These are phyloP conservation scores for Collybia mongolica DNA, from an alignment of 768 basidiomycete genomes.

Conservation along the genomic window DNA sequence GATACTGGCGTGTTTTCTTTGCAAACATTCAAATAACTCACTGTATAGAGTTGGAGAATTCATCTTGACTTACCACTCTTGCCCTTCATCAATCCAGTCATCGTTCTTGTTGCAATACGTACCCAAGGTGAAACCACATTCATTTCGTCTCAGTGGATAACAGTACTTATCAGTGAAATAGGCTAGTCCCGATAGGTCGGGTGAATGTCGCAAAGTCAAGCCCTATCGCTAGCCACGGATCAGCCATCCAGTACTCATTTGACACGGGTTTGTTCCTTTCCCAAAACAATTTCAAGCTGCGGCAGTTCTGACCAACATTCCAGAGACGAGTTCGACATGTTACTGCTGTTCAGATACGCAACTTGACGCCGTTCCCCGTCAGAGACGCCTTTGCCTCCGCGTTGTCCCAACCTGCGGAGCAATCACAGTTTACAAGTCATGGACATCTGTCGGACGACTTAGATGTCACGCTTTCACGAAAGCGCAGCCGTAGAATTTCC, in stretches of 20 bases:
- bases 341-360: constrained; percentile 69
- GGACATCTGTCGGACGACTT: constrained; percentile 70
- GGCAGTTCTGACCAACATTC: constrained; percentile 2
- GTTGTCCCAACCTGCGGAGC: constrained; percentile 62
- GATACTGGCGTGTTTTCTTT: no score
- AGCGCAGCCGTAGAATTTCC: constrained; percentile 61
- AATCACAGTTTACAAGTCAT: constrained; percentile 54
- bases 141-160: no score
- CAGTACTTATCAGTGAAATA: no score
- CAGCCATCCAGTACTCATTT: constrained; percentile 1
- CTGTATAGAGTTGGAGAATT: no score
- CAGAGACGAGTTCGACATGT: constrained; percentile 77
- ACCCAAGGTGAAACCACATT: no score
- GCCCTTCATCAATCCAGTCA: no score
- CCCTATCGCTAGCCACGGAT: neutral
- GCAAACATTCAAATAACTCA: no score
- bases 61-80: no score
- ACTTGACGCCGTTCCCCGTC: constrained; percentile 81
- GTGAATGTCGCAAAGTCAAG: no score
- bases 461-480: constrained; percentile 57
- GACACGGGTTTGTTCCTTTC: constrained; percentile 13
- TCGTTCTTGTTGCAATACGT: no score
- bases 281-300: neutral
- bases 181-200: no score
- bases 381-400: constrained; percentile 79